Evolutionary conservation across 2,329 filamentous ascomycete genomes (phyloP).

Genomic region (Beauveria scarabaeidicola): DNA sequence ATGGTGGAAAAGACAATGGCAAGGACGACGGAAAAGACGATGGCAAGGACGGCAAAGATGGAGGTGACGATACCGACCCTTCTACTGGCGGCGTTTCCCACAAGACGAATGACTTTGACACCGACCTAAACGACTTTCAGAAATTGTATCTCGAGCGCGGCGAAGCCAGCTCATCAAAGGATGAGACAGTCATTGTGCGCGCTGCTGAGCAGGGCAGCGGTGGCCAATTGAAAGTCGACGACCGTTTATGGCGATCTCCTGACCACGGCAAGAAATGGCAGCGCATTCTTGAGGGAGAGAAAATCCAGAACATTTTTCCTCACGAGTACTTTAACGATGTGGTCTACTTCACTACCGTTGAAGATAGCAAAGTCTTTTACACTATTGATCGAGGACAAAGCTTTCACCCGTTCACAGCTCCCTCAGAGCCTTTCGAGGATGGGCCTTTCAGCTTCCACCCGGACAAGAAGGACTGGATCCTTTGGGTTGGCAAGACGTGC

Average conservation of each 20-base stretch:
- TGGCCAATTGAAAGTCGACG: conserved; percentile 28
- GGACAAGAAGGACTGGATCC: conserved; percentile 76
- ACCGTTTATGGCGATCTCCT: conserved; percentile 63
- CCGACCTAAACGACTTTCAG: conserved; percentile 41
- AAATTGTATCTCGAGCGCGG: conserved; percentile 73
- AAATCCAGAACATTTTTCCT: conserved; percentile 62
- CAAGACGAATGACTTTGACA: conserved; percentile 54
- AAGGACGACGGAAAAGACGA: conserved; percentile 54
- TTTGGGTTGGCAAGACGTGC: conserved; percentile 78
- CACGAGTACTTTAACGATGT: conserved; percentile 76
- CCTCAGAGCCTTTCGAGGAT: conserved; percentile 37
- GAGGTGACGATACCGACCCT: conserved; percentile 28
- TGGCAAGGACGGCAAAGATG: conserved; percentile 2
- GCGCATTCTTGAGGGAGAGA: conserved; percentile 57
- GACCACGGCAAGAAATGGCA: conserved; percentile 89
- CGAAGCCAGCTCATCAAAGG: conserved; percentile 51
- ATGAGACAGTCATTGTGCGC: conserved; percentile 62
- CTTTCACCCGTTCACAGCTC: conserved; percentile 66
- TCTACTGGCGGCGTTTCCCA: conserved; percentile 58
- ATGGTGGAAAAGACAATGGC: conserved; percentile 35
- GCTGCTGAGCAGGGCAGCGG: conserved; percentile 30
- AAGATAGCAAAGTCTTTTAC: conserved; percentile 59
- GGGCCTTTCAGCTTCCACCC: conserved; percentile 70
- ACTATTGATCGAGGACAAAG: conserved; percentile 69
- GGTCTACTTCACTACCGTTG: conserved; percentile 73